Evolutionary conservation across 768 basidiomycete genomes (phyloP).

Genomic region (Boletus reticuloceps): DNA sequence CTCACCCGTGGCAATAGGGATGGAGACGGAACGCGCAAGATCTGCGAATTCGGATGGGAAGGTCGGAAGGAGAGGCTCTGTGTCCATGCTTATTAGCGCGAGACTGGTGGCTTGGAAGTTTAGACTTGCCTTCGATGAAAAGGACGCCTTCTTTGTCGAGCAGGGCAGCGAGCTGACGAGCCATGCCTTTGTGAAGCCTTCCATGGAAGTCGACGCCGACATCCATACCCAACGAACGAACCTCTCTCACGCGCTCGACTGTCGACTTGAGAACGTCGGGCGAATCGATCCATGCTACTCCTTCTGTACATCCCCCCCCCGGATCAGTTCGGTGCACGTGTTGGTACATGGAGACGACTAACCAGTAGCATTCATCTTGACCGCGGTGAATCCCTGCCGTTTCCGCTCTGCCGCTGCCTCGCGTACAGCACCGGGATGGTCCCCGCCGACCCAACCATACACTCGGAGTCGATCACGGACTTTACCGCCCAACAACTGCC

Average conservation of each 20-base stretch:
- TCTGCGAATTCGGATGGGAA: conserved; percentile 63
- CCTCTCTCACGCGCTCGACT: conserved; percentile 50
- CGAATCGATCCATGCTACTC: conserved; percentile 59
- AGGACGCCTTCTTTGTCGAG: background rate
- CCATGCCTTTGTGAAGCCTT: conserved; percentile 50
- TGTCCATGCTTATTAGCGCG: background rate
- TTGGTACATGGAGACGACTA: conserved; percentile 5
- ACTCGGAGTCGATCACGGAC: conserved; percentile 58
- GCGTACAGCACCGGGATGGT: conserved; percentile 45
- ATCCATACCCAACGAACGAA: conserved; percentile 51
- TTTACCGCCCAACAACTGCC: conserved; percentile 68
- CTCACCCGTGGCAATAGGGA: conserved; percentile 64
- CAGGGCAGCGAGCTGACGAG: background rate
- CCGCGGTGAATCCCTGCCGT: conserved; percentile 62
- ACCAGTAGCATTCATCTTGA: conserved; percentile 73
- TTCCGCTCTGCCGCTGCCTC: conserved; percentile 49
- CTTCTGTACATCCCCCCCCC: conserved; percentile 9
- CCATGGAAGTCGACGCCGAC: conserved; percentile 73
- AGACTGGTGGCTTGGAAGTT: background rate
- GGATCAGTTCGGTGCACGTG: background rate
- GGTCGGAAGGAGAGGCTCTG: conserved; percentile 32
- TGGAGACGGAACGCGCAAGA: conserved; percentile 50
- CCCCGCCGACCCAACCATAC: conserved; percentile 58
- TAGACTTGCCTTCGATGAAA: background rate
- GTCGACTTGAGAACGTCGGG: conserved; percentile 47